Evolutionary conservation across 2,329 filamentous ascomycete genomes (phyloP).

Genomic region (Myriangium duriaei): DNA sequence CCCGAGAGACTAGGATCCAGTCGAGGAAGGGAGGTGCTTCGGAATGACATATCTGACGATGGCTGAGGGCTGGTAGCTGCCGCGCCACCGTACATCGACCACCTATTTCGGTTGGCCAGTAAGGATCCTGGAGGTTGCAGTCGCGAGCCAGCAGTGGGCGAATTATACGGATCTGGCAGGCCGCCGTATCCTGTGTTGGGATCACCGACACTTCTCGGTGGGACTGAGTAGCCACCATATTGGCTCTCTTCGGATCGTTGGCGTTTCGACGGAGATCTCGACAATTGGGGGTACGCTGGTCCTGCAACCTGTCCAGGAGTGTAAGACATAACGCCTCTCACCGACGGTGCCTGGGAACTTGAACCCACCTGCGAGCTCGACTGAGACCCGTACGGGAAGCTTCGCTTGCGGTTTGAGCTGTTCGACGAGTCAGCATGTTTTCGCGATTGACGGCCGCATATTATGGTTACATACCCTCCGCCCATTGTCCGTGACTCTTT

Average conservation of each 20-base stretch:
- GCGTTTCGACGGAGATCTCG: constrained; percentile 8
- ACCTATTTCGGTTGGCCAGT: not conserved
- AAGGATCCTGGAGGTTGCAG: not conserved
- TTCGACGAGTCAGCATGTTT: not conserved
- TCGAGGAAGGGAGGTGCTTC: constrained; percentile 6
- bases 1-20: constrained; percentile 7
- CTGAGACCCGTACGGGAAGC: constrained; percentile 7
- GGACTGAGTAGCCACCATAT: constrained; percentile 6
- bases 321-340: constrained; percentile 5
- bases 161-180: constrained; percentile 6
- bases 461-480: constrained; percentile 2
- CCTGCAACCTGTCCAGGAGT: constrained; percentile 4
- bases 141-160: constrained; percentile 4
- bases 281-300: constrained; percentile 5
- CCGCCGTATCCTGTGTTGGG: not conserved
- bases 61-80: not conserved
- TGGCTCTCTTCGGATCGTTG: constrained; percentile 9
- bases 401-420: constrained; percentile 9
- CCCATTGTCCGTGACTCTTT: constrained; percentile 56
- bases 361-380: not conserved
- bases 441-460: not conserved
- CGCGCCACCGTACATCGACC: constrained; percentile 6
- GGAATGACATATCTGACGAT: constrained; percentile 5
- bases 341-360: not conserved
- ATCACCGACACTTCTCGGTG: constrained; percentile 3